Evolutionary conservation across 1,284 basidiomycete species (phyloP).

Genomic region (Cutaneotrichosporon daszewskae): DNA sequence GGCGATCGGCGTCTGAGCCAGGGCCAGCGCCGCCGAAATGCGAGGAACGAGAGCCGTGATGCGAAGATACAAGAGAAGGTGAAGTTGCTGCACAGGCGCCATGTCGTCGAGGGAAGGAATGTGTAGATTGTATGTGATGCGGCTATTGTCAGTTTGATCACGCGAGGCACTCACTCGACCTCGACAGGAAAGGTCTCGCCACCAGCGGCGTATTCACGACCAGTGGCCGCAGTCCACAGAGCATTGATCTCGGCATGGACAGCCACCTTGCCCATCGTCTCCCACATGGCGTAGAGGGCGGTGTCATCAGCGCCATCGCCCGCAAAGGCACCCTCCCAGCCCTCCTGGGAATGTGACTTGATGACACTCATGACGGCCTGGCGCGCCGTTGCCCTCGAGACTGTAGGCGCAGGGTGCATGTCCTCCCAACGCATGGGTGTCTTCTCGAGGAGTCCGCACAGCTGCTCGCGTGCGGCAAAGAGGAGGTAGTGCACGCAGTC

Average conservation of each 20-base stretch:
- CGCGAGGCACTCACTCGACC: too few species aligned
- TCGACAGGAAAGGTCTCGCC: constrained; percentile 31
- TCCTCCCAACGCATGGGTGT: constrained; percentile 30
- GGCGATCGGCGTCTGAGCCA: background rate
- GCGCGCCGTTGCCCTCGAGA: constrained; percentile 24
- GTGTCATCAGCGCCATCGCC: constrained; percentile 13
- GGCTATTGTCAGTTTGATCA: constrained; percentile 16
- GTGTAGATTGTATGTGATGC: constrained; percentile 21
- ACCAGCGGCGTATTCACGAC: constrained; percentile 14
- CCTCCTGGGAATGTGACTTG: constrained; percentile 20
- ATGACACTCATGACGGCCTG: constrained; percentile 36
- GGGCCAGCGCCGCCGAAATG: constrained; percentile 15
- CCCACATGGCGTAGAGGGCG: constrained; percentile 19
- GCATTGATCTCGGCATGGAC: constrained; percentile 18
- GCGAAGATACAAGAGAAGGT: constrained; percentile 35
- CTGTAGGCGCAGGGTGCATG: constrained; percentile 26
- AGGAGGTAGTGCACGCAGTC: constrained; percentile 41
- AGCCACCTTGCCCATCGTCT: constrained; percentile 7
- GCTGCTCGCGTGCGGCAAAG: constrained; percentile 37
- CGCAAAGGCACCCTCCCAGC: constrained; percentile 30
- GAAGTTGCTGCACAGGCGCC: constrained; percentile 26
- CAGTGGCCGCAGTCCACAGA: constrained; percentile 23
- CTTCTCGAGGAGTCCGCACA: constrained; percentile 25
- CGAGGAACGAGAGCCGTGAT: constrained; percentile 31
- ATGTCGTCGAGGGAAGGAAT: constrained; percentile 29